These are phyloP conservation scores for Biscogniauxia marginata DNA, from an alignment of 2,329 filamentous ascomycete genomes.

Conservation along the genomic window DNA sequence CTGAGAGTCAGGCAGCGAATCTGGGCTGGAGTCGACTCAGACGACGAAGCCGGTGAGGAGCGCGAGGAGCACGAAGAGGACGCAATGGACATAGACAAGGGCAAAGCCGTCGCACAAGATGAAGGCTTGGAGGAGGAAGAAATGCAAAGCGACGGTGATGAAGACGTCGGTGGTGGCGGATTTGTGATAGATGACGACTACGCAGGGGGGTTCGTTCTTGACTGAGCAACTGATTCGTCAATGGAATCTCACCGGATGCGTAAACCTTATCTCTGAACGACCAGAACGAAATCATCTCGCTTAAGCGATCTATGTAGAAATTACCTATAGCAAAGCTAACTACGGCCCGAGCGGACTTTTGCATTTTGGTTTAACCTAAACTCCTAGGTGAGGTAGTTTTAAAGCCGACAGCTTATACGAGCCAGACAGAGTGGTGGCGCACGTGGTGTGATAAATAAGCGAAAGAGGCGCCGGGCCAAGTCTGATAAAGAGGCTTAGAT, in stretches of 20 bases:
- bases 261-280: not conserved
- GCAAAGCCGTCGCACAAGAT: conserved; percentile 28
- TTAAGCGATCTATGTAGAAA: not conserved
- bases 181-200: conserved; percentile 38
- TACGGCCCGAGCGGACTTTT: not conserved
- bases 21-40: conserved; percentile 54
- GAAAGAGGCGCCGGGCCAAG: not conserved
- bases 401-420: too few relatives aligned
- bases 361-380: too few relatives aligned
- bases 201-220: conserved; percentile 43
- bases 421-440: too few relatives aligned
- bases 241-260: not conserved
- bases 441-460: not conserved
- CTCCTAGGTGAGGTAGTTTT: too few relatives aligned
- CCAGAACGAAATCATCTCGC: not conserved
- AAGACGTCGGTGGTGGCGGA: conserved; percentile 43
- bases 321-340: not conserved
- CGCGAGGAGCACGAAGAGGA: conserved; percentile 35
- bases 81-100: conserved; percentile 31
- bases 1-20: conserved; percentile 75
- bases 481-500: not conserved
- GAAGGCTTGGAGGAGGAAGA: conserved; percentile 30
- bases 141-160: conserved; percentile 35
- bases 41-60: conserved; percentile 48
- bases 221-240: conserved; percentile 26